phyloP scores from a whole-genome alignment of 2,329 filamentous ascomycete genomes.

The Aspergillus uvarum region DNA sequence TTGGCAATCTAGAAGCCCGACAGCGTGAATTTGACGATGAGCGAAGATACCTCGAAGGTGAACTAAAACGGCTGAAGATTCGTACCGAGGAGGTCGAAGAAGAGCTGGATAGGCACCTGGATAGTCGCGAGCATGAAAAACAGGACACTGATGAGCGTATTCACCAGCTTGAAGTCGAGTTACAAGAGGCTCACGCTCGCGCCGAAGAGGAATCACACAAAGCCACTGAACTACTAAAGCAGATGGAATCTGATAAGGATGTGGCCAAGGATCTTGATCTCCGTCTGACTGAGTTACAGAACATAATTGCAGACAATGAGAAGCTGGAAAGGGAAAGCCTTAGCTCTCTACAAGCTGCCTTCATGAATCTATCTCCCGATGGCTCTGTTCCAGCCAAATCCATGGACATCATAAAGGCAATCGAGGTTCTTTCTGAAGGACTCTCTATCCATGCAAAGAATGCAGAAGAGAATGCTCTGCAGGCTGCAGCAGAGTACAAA shows the following conservation, averaged over 20 bases:
- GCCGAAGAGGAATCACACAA: slow-evolving; percentile 46
- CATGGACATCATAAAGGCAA: slow-evolving; percentile 58
- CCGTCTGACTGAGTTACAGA: slow-evolving; percentile 50
- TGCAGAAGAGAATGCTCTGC: slow-evolving; percentile 58
- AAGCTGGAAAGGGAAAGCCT: slow-evolving; percentile 55
- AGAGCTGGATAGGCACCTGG: slow-evolving; percentile 80
- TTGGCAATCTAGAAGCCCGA: slow-evolving; percentile 91
- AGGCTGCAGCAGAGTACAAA: slow-evolving; percentile 65
- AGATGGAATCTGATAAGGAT: slow-evolving; percentile 58
- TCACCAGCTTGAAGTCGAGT: slow-evolving; percentile 66
- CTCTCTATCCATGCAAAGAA: slow-evolving; percentile 60
- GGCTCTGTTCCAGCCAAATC: slow-evolving; percentile 57
- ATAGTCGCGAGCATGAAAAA: slow-evolving; percentile 80
- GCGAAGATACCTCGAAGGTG: slow-evolving; percentile 75
- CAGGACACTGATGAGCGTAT: slow-evolving; percentile 67
- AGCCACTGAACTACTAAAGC: slow-evolving; percentile 51
- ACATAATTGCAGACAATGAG: slow-evolving; percentile 53
- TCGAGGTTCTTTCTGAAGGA: slow-evolving; percentile 60
- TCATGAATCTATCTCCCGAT: slow-evolving; percentile 58
- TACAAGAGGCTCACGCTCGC: slow-evolving; percentile 59
- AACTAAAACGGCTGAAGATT: slow-evolving; percentile 72
- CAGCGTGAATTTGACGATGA: slow-evolving; percentile 86
- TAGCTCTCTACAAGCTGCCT: slow-evolving; percentile 58
- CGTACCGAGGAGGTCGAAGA: slow-evolving; percentile 88
- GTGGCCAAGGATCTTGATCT: slow-evolving; percentile 40